A percentile compares a stretch with the other conserved stretches of the same genome.
Conservation (phyloP, 2,329 filamentous ascomycete genomes). For the Apiospora hydei region DNA sequence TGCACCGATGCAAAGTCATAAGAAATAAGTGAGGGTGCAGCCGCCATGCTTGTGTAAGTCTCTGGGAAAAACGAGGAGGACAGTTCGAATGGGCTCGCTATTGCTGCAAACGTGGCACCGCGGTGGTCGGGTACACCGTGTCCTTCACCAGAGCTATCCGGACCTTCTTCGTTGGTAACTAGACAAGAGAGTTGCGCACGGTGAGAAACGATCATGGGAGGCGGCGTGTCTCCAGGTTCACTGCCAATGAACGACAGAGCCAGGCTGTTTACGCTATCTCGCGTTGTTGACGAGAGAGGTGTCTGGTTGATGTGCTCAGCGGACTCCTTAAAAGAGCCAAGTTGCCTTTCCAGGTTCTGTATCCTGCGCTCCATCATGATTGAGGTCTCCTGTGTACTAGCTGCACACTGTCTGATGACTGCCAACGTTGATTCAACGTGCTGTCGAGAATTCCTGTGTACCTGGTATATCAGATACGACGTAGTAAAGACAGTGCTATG, state of each 20-base stretch:
- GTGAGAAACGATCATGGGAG: neutral
- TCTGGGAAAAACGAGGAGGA: conserved; percentile 1
- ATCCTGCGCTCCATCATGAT: neutral
- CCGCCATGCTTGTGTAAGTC: neutral
- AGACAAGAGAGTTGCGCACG: neutral
- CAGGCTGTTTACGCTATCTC: no score
- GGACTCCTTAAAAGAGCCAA: neutral
- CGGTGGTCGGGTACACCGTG: neutral
- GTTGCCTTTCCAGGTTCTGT: neutral
- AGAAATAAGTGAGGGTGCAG: neutral
- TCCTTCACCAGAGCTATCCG: neutral
- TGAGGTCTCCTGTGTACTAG: neutral
- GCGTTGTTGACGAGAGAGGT: no score
- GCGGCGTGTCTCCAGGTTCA: neutral
- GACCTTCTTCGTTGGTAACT: neutral
- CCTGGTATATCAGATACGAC: no score
- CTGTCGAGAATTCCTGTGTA: neutral
- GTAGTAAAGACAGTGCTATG: no score
- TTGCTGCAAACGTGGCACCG: neutral
- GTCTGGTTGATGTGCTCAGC: no score
- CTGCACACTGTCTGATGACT: neutral
- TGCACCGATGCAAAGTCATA: neutral
- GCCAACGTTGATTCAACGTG: neutral
- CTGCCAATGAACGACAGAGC: neutral
- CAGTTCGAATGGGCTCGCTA: neutral